Percentiles rank a stretch among this genome's conserved stretches.
phyloP scores from a whole-genome alignment of 441 rosid genomes.

The Adansonia gregorii region DNA sequence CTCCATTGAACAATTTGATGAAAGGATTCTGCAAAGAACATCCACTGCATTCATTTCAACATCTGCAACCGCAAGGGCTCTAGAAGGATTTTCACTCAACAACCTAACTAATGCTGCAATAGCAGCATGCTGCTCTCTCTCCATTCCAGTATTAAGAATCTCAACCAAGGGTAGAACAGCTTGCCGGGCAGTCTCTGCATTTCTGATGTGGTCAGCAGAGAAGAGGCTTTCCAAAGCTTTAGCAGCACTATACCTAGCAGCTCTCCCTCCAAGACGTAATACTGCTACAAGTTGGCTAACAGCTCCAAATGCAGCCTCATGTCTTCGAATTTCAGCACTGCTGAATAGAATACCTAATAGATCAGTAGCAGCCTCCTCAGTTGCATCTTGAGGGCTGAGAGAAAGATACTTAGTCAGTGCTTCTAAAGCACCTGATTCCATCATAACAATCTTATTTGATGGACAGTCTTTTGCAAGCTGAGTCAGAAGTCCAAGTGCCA shows the following conservation, averaged over 20 bases:
- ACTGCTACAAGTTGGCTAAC: slow-evolving; percentile 99
- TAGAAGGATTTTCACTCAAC: slow-evolving; percentile 95
- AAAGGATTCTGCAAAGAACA: slow-evolving; percentile 97
- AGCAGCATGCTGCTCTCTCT: slow-evolving; percentile 99
- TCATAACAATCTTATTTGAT: slow-evolving; percentile 91
- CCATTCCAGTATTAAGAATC: slow-evolving; percentile 93
- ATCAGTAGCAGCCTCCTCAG: slow-evolving; percentile 99
- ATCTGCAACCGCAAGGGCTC: slow-evolving; percentile 96
- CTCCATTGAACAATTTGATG: slow-evolving; percentile 91
- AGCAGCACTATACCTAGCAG: slow-evolving; percentile 97
- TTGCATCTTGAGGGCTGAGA: slow-evolving; percentile 97
- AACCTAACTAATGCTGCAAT: slow-evolving; percentile 95
- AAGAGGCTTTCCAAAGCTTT: slow-evolving; percentile 97
- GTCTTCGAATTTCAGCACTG: slow-evolving; percentile 95
- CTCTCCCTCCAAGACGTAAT: slow-evolving; percentile 95
- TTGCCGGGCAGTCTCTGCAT: slow-evolving; percentile 92
- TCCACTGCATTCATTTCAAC: slow-evolving; percentile 99
- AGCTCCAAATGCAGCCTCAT: slow-evolving; percentile 95
- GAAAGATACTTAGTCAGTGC: slow-evolving; percentile 97
- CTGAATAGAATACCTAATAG: slow-evolving; percentile 87
- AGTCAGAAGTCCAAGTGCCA: slow-evolving; percentile 86
- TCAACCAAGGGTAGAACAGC: slow-evolving; percentile 99
- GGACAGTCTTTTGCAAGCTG: slow-evolving; percentile 96
- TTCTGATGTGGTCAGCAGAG: slow-evolving; percentile 94
- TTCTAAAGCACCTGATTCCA: slow-evolving; percentile 97